Base-by-base conservation (phyloP, 768 basidiomycete species). In the Hygrophorus russula region DNA sequence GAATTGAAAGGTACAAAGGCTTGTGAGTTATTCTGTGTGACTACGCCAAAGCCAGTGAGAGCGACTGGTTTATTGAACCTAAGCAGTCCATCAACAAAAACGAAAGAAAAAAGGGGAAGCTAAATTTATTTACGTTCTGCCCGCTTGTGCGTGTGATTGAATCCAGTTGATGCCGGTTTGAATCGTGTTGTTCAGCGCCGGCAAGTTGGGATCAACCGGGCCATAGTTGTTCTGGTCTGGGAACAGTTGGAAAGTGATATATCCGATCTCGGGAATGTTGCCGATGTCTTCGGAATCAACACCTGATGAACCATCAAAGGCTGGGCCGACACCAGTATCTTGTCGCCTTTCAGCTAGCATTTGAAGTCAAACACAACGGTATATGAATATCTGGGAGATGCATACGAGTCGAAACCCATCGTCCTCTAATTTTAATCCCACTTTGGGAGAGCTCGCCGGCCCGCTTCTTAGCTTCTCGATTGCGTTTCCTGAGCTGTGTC, bases 241-340 rank as follows among this genome's bases (percentile, higher is more conserved):
- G 69, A 82, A 82, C 18, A 81, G 49, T 45, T 74, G 77, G 67
- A 80, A 80, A 13, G 74, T 65, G 27, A 67, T 61, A 50, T 79
- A 80, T 5, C 68, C 71, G 47, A 83, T 73, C 9, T 70, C 32
- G 0, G 74, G 74, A 45, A 78, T 76, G 48, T 59, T 73, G 43
- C 68, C 47, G 40, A 83, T 77, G 47, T 82, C 81, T 50, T 78
- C 73, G 44, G 71, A 74, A 54, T 84, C 81, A 14, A 82, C 76
- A 28, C 80, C 80, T 28, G 64, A 62, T n/a, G 75, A 67, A 1
- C 82, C 81, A 53, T 83, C 74, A 46, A 73, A 78, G 19, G 65
- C 62, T 17, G 80, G 52, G 19, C 77, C 76, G 28, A 70, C 48
- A 34, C 54, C 57, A 39, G 63, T 53, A 49, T 63, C 57, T 46